Evolutionary conservation across 2,329 filamentous ascomycete genomes (phyloP).

Genomic region (Fusarium dimerum): DNA sequence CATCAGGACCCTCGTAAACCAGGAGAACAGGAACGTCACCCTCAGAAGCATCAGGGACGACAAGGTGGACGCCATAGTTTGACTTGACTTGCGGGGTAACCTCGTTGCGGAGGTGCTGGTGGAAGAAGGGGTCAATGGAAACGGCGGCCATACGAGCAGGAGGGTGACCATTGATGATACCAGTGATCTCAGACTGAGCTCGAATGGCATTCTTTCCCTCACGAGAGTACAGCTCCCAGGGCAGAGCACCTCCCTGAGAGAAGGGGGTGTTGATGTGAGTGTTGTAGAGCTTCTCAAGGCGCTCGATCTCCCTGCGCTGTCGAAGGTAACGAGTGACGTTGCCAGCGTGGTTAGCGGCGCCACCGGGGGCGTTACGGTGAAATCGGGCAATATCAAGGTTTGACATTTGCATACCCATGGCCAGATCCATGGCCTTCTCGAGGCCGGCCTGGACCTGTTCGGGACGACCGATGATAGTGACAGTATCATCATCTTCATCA

Average conservation of each 20-base stretch:
- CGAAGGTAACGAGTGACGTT: conserved; percentile 87
- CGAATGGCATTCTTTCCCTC: conserved; percentile 82
- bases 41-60: conserved; percentile 67
- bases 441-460: conserved; percentile 73
- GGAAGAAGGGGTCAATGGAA: conserved; percentile 76
- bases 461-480: conserved; percentile 81
- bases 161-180: conserved; percentile 72
- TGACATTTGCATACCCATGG: conserved; percentile 81
- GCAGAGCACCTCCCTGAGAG: conserved; percentile 66
- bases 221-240: conserved; percentile 86
- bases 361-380: conserved; percentile 71
- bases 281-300: conserved; percentile 77
- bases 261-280: conserved; percentile 85
- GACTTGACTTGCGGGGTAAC: conserved; percentile 64
- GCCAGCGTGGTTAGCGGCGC: conserved; percentile 76
- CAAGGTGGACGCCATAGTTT: conserved; percentile 71
- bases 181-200: conserved; percentile 73
- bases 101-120: conserved; percentile 68
- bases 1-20: conserved; percentile 70
- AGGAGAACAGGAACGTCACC: conserved; percentile 65
- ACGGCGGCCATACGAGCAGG: conserved; percentile 69
- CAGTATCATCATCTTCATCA: conserved; percentile 75
- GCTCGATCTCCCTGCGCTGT: conserved; percentile 77
- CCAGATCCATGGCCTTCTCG: conserved; percentile 84
- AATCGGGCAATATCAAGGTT: conserved; percentile 81